Evolutionary conservation across 1,139 yeast species (phyloP).

Genomic region (Entelexis sorbosivorans): DNA sequence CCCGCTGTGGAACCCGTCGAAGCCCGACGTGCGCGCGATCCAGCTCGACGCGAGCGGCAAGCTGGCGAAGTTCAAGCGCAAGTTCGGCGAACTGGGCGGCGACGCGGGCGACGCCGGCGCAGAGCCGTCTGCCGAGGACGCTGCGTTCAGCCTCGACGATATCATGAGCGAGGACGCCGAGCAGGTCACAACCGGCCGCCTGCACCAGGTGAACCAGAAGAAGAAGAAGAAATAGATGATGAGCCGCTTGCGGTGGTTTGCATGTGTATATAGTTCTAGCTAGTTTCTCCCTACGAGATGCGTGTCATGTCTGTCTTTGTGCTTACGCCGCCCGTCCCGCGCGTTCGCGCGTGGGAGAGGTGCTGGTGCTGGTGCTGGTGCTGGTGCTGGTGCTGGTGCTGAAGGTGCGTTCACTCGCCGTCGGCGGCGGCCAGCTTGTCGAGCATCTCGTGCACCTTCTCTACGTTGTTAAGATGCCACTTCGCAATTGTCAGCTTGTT

Average conservation of each 20-base stretch:
- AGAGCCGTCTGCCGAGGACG: background rate
- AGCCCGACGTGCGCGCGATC: constrained; percentile 60
- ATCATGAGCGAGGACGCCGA: constrained; percentile 23
- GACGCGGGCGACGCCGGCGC: constrained; percentile 32
- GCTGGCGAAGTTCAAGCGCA: constrained; percentile 72
- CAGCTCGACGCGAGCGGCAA: constrained; percentile 82
- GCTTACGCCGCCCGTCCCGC: too few species aligned
- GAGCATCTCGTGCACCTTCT: constrained; percentile 72
- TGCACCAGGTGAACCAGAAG: constrained; percentile 19
- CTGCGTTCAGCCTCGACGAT: constrained; percentile 22
- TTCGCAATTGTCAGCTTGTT: constrained; percentile 80
- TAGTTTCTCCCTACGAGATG: too few species aligned
- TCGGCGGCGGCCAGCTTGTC: constrained; percentile 32
- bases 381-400: too few species aligned
- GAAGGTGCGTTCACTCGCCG: background rate
- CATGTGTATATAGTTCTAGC: constrained; percentile 4
- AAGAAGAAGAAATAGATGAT: constrained; percentile 17
- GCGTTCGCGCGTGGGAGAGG: too few species aligned
- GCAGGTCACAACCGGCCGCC: constrained; percentile 22
- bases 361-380: too few species aligned
- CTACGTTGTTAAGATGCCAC: constrained; percentile 77
- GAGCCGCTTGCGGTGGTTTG: background rate
- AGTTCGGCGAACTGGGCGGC: constrained; percentile 41
- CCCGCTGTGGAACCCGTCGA: constrained; percentile 77
- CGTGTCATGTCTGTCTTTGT: too few species aligned